These are phyloP conservation scores for Neurospora sp. DNA, from an alignment of 495 filamentous ascomycete genomes.

Conservation along the genomic window DNA sequence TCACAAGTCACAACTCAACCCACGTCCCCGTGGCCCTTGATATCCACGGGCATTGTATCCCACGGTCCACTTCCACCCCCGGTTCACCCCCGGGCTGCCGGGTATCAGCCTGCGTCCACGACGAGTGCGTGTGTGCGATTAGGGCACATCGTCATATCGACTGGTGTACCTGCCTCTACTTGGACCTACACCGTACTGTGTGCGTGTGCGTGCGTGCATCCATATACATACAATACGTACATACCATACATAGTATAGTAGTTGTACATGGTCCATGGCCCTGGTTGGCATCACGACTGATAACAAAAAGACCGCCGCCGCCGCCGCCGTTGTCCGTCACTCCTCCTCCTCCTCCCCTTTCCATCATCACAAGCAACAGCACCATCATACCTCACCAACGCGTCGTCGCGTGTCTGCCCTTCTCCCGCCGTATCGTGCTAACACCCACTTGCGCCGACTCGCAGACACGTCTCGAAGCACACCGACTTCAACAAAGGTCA, in stretches of 20 bases:
- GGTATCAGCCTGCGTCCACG: not conserved
- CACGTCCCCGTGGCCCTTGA: not conserved
- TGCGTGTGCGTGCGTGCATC: not conserved
- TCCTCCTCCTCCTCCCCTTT: not conserved
- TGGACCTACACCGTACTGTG: not conserved
- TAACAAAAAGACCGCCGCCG: not conserved
- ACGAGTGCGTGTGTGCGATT: not conserved
- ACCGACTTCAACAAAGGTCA: slow-evolving; percentile 22
- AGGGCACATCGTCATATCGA: slow-evolving; percentile 1
- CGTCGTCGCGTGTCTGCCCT: slow-evolving; percentile 14
- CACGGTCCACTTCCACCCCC: not conserved
- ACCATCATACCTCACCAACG: slow-evolving; percentile 1
- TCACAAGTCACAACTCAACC: not conserved
- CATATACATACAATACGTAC: not conserved
- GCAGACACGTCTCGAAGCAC: slow-evolving; percentile 41
- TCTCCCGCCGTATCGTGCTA: slow-evolving; percentile 5
- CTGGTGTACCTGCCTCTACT: not conserved
- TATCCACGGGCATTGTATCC: slow-evolving; percentile 9
- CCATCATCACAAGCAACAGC: slow-evolving; percentile 3
- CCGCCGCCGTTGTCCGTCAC: not conserved
- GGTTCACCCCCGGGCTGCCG: not conserved
- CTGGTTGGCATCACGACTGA: not conserved
- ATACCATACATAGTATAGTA: not conserved
- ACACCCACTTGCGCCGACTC: slow-evolving; percentile 15
- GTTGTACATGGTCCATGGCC: not conserved